Evolutionary conservation across 2,329 filamentous ascomycete genomes (phyloP), one percentile per base, ranked within the genome.

Genomic region (Sordariomycetes sp.): DNA sequence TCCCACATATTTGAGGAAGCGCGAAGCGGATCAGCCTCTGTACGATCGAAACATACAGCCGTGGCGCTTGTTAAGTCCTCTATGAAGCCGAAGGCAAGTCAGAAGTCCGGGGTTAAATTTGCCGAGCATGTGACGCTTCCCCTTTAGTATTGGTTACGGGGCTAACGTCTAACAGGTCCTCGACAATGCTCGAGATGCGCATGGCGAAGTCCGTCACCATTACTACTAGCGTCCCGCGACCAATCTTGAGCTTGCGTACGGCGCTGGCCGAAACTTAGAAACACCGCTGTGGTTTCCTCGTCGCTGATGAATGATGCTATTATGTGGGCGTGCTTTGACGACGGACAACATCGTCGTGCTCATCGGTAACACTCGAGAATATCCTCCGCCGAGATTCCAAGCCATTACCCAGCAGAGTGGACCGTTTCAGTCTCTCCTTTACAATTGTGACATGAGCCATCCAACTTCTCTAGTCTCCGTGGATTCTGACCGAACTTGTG

Each of bases 401-500:
- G 35, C 59, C 55, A 6, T 34, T 24, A 0, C 62, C 61, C 1
- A 64, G 52, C 28, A 61, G 64, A 2, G 48, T 54, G n/a, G 58
- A 65, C 34, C 61, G 64, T 1, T 65, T 62, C 36, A 39, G 53
- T 0, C 50, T 67, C 1, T 60, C 66, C 0, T 52, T 68, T 0
- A 62, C 55, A 4, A 17, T 67, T 6, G 62, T 65, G 2, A 67
- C 64, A 0, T 65, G 64, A 1, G 66, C 65, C 48, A 57, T 68
- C 1, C 65, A 67, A 52, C 59, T 67, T 0, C 55, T 64, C 0
- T 61, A 62, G 2, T 62, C 64, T 0, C 63, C 63, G 1, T 68
- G 65, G 65, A 56, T 67, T 8, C 52, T 61, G 0, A 35, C 42
- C 0, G 55, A 60, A 0, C 61, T 55, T 2, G 60, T 35, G 6